These are phyloP conservation scores for Takashimella koratensis DNA, from an alignment of 1,284 basidiomycete genomes.

Conservation along the genomic window DNA sequence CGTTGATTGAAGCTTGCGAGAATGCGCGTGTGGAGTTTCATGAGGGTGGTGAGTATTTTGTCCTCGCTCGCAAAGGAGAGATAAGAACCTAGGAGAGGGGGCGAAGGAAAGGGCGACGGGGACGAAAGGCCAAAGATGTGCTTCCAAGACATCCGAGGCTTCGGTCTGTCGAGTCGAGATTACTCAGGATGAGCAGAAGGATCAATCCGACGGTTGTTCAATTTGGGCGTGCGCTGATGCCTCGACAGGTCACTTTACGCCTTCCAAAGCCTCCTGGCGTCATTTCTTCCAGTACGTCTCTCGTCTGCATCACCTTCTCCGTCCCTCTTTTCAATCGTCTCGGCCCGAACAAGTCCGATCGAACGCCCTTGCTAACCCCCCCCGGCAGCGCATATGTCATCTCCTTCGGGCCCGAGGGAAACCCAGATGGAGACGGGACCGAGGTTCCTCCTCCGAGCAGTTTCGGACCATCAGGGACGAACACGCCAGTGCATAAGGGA, in stretches of 20 bases:
- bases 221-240: too few relatives aligned
- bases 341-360: neutral
- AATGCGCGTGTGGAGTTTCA: conserved; percentile 47
- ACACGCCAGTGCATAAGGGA: neutral
- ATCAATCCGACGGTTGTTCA: too few relatives aligned
- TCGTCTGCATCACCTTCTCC: too few relatives aligned
- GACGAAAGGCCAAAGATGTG: neutral
- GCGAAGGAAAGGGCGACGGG: neutral
- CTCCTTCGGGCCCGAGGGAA: neutral
- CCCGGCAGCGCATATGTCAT: neutral
- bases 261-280: neutral
- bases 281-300: neutral
- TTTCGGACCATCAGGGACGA: neutral
- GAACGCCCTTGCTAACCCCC: neutral
- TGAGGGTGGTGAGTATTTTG: conserved; percentile 44
- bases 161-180: too few relatives aligned
- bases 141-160: too few relatives aligned
- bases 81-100: neutral
- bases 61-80: too few relatives aligned
- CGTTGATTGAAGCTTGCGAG: conserved; percentile 59
- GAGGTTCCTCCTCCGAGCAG: neutral
- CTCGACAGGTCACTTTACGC: neutral
- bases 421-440: neutral
- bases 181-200: too few relatives aligned
- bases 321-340: too few relatives aligned